A percentile compares a stretch with the other conserved stretches of the same genome.
phyloP scores from a whole-genome alignment of 768 basidiomycete species.

The button mushroom (Agaricus bisporus) region DNA sequence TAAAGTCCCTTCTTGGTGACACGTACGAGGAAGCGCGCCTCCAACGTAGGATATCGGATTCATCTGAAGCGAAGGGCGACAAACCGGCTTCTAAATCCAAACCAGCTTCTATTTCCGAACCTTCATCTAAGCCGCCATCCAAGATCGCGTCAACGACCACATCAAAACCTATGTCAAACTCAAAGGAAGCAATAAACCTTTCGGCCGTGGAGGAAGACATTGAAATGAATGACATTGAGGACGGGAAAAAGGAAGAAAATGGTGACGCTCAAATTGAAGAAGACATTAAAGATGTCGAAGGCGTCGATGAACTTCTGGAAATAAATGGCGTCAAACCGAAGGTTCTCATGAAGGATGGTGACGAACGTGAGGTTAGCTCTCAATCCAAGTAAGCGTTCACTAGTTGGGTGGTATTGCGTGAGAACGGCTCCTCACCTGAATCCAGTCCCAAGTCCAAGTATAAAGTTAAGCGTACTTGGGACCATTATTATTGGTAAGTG shows the following conservation, averaged over 20 bases:
- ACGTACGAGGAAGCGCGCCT: constrained; percentile 26
- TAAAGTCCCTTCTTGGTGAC: constrained; percentile 34
- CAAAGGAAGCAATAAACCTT: neutral
- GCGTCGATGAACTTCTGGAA: constrained; percentile 27
- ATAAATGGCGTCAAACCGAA: constrained; percentile 37
- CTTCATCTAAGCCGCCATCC: constrained; percentile 11
- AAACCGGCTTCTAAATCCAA: constrained; percentile 8
- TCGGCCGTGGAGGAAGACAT: neutral
- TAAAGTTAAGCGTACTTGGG: constrained; percentile 32
- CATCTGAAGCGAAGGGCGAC: neutral
- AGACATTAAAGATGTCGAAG: neutral
- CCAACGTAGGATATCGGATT: neutral
- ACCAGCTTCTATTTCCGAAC: no score
- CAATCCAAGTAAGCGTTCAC: neutral
- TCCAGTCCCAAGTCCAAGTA: constrained; percentile 18
- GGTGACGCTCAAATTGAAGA: constrained; percentile 7
- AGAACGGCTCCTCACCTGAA: neutral
- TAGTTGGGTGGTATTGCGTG: neutral
- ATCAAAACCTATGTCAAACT: constrained; percentile 8
- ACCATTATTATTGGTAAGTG: constrained; percentile 33
- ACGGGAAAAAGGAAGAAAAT: neutral
- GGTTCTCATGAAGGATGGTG: constrained; percentile 25
- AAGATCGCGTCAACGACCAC: constrained; percentile 8
- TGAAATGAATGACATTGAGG: neutral
- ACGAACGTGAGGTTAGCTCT: constrained; percentile 23